Base-by-base conservation (phyloP, 768 basidiomycete species). In the Leccinum longicurvipes region DNA sequence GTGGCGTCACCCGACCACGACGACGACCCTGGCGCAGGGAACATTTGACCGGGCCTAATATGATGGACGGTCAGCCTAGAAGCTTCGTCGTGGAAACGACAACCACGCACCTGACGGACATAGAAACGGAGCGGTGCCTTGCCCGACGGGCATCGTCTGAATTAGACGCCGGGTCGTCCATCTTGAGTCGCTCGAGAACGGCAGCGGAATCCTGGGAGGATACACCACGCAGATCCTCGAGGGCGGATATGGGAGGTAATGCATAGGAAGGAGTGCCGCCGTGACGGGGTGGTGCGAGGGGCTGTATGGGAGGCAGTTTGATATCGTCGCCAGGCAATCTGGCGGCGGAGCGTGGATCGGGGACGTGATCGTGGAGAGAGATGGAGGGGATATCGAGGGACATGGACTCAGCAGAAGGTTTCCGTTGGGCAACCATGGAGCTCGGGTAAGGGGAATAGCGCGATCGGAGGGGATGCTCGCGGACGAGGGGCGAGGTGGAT, bases 191-290 rank as follows among this genome's bases (percentile, higher is more conserved):
- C 52, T 82, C 74, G 47, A 90, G 70, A 7, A 90, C 87, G 6
- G 85, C 82, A 5, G 83, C 82, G 0, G 86, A 83, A 64, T 88
- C 85, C 34, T 76, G 55, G 57, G 75, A 68, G 62, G 72, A 67
- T 21, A 79, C 70, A 3, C 83, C 82, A 9, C 84, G 76, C 48
- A 84, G 66, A 56, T 83, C 82, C 66, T 88, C 87, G 61, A 91
- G 71, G 0, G 85, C 82, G 7, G 86, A 83, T 54, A 88, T 87
- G 1, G 86, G 85, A 1, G 86, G 87, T 4, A 88, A 66, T 2
- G 84, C 81, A 57, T 84, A 85, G 2, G 75, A 71, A 2, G 77
- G 68, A 15, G 70, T 69, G 25, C 63, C 70, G 15, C 69, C 60
- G 41, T 63, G 64, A 47, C 59, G 66, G 2, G 67, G 59, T 1